Conservation (phyloP, 2,329 filamentous ascomycete genomes). For the Cephalotrichum gorgonifer region DNA sequence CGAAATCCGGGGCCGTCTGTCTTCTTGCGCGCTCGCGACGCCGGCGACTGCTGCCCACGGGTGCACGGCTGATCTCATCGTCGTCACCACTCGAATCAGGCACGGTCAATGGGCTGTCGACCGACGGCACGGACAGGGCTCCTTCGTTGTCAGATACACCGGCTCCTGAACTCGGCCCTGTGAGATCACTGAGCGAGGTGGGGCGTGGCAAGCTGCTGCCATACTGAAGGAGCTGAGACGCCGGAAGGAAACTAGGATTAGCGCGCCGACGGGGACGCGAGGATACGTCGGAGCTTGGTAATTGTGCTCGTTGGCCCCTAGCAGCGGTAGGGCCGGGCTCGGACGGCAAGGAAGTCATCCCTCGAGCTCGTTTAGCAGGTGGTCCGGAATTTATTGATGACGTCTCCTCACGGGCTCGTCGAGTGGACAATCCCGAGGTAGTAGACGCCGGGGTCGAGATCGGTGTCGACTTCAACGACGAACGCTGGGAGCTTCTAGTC, state of each 20-base stretch:
- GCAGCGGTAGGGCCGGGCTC: not conserved
- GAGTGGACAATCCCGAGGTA: not conserved
- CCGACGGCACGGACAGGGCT: not conserved
- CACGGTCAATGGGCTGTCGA: not conserved
- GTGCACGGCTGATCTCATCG: conserved; percentile 1
- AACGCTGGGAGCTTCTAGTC: conserved; percentile 10
- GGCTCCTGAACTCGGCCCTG: not conserved
- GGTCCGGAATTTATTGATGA: not conserved
- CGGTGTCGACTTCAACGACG: conserved; percentile 13
- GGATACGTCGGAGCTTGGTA: not conserved
- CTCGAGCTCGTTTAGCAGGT: not conserved
- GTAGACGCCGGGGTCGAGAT: conserved; percentile 1
- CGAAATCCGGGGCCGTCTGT: conserved; percentile 13
- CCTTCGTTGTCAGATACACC: not conserved
- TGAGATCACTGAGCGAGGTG: not conserved
- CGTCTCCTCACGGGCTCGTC: not conserved
- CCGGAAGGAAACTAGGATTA: not conserved
- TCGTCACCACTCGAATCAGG: not conserved
- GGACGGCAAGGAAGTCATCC: not conserved
- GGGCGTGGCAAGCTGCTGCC: not conserved
- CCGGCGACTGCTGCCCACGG: conserved; percentile 7
- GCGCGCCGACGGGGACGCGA: not conserved
- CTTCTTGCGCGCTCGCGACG: conserved; percentile 23
- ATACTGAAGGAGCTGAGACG: conserved; percentile 1
- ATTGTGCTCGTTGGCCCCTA: not conserved